Evolutionary conservation across 1,284 basidiomycete species (phyloP).

Genomic region (Ceratobasidium sp.): DNA sequence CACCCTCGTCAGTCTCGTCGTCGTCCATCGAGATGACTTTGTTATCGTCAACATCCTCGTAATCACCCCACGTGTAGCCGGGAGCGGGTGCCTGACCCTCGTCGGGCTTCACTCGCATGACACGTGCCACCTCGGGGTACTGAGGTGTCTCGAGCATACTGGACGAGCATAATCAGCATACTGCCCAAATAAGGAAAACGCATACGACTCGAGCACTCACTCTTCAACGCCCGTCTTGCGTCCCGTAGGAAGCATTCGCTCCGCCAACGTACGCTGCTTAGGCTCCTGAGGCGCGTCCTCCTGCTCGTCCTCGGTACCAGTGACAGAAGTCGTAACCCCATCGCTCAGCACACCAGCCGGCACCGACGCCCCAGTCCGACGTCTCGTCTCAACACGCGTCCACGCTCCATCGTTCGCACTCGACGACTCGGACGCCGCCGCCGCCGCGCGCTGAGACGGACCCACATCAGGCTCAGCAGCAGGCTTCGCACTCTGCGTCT

Average conservation of each 20-base stretch:
- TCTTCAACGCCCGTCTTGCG: conserved; percentile 41
- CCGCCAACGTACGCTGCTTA: conserved; percentile 31
- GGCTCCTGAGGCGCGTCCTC: neutral
- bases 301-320: conserved; percentile 59
- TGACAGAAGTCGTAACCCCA: conserved; percentile 64
- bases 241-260: conserved; percentile 26
- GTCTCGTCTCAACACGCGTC: conserved; percentile 62
- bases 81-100: conserved; percentile 66
- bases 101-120: conserved; percentile 69
- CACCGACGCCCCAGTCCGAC: conserved; percentile 38
- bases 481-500: conserved; percentile 4
- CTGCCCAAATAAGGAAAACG: conserved; percentile 47
- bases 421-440: conserved; percentile 45
- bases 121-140: conserved; percentile 64
- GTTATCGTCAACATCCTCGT: conserved; percentile 66
- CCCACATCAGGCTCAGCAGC: conserved; percentile 45
- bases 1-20: conserved; percentile 66
- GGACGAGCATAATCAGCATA: neutral
- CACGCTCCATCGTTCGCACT: conserved; percentile 61
- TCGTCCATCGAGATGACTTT: conserved; percentile 61
- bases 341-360: conserved; percentile 52
- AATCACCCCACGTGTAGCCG: conserved; percentile 78
- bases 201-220: conserved; percentile 55
- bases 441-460: conserved; percentile 48
- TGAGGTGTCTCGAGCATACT: conserved; percentile 73